Percentiles rank a stretch among this genome's conserved stretches.
These are phyloP conservation scores for Oryza brachyantha DNA, from an alignment of 176 grass and related monocot genomes.

Conservation along the genomic window DNA sequence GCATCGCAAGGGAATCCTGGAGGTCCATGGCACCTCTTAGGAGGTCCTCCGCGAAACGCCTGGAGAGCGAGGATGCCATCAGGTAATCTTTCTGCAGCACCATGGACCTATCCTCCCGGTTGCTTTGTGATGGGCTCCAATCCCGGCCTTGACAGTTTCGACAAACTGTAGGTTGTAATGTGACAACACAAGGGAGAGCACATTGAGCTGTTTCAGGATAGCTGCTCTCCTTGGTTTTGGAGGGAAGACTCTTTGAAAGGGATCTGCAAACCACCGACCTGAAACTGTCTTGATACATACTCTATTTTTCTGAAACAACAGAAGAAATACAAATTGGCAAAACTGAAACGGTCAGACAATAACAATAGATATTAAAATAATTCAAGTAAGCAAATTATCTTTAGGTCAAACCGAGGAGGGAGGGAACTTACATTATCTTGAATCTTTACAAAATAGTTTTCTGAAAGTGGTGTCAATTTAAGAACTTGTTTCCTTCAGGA, in stretches of 20 bases:
- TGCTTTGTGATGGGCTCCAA: constrained; percentile 19
- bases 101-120: constrained; percentile 46
- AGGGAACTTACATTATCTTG: constrained; percentile 35
- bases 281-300: constrained; percentile 84
- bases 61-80: constrained; percentile 47
- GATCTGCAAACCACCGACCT: constrained; percentile 84
- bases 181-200: constrained; percentile 33
- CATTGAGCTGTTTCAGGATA: constrained; percentile 24
- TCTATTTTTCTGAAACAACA: constrained; percentile 28
- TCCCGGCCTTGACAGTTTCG: constrained; percentile 30
- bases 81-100: constrained; percentile 33
- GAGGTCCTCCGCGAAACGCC: constrained; percentile 67
- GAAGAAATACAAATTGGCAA: neutral
- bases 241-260: constrained; percentile 56
- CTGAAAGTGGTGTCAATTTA: neutral
- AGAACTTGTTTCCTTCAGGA: constrained; percentile 1
- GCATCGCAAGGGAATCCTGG: constrained; percentile 71
- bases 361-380: constrained; percentile 4
- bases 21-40: constrained; percentile 72
- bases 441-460: neutral
- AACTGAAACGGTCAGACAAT: constrained; percentile 37
- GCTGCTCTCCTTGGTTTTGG: constrained; percentile 41
- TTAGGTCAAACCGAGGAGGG: neutral
- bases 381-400: constrained; percentile 14
- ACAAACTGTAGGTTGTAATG: constrained; percentile 41